Conservation (phyloP, 1,284 basidiomycete genomes). For the Marasmius sp. region DNA sequence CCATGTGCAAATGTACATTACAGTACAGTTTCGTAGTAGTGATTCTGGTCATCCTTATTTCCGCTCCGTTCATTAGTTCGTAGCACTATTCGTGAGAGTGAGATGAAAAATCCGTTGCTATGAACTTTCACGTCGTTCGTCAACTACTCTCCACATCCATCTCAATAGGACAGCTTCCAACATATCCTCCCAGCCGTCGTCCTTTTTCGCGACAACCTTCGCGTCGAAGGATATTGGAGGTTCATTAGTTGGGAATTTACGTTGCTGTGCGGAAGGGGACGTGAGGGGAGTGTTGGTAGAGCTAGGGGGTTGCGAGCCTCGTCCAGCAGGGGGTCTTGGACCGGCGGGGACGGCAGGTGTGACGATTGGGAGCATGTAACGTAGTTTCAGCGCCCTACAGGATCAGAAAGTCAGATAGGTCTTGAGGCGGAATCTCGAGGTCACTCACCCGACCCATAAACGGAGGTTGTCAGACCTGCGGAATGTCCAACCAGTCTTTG, state of each 20-base stretch:
- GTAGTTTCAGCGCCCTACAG: conserved; percentile 73
- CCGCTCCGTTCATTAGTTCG: too few relatives aligned
- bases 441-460: conserved; percentile 76
- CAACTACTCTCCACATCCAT: conserved; percentile 71
- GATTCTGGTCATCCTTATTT: too few relatives aligned
- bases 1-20: too few relatives aligned
- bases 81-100: too few relatives aligned
- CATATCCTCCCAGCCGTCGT: conserved; percentile 81
- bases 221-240: conserved; percentile 66
- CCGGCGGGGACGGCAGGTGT: conserved; percentile 41
- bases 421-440: conserved; percentile 5
- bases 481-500: conserved; percentile 73
- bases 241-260: conserved; percentile 33
- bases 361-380: conserved; percentile 72
- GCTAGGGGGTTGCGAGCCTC: conserved; percentile 21
- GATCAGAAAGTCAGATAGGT: neutral
- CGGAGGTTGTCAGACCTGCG: conserved; percentile 80
- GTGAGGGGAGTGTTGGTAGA: conserved; percentile 23
- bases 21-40: too few relatives aligned
- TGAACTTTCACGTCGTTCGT: conserved; percentile 48
- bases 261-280: conserved; percentile 22
- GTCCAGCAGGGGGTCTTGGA: conserved; percentile 21
- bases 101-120: too few relatives aligned
- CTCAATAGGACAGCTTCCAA: conserved; percentile 57
- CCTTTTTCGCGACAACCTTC: conserved; percentile 66